phyloP scores from a whole-genome alignment of 2,329 filamentous ascomycete genomes.

The Colletotrichum sp. region DNA sequence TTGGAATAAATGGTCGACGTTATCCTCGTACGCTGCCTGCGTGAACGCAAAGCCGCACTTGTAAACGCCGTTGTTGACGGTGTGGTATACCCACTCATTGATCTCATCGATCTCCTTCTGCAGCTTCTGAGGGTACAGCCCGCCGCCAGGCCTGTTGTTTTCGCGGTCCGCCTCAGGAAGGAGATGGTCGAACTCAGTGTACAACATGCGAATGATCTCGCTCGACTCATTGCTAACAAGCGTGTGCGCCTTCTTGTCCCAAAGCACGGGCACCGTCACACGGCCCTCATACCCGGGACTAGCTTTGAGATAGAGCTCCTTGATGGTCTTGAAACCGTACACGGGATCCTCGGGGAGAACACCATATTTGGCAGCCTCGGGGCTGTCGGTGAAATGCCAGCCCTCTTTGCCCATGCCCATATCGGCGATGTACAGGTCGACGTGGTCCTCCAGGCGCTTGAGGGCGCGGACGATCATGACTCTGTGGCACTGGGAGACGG shows the following conservation, averaged over 20 bases:
- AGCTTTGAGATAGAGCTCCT: constrained; percentile 73
- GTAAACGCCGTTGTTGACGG: constrained; percentile 55
- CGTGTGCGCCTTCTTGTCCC: constrained; percentile 69
- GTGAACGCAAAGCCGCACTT: constrained; percentile 69
- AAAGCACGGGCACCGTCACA: constrained; percentile 77
- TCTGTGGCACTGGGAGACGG: constrained; percentile 62
- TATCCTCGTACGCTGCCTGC: constrained; percentile 70
- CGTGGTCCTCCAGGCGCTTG: constrained; percentile 74
- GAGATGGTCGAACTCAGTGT: constrained; percentile 72
- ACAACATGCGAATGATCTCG: constrained; percentile 87
- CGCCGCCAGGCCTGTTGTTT: constrained; percentile 50
- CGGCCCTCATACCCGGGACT: constrained; percentile 71
- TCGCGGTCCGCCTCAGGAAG: constrained; percentile 59
- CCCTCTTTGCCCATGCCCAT: constrained; percentile 66
- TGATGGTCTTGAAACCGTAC: constrained; percentile 69
- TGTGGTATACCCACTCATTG: constrained; percentile 71
- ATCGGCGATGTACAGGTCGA: constrained; percentile 72
- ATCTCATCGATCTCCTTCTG: constrained; percentile 64
- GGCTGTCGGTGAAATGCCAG: constrained; percentile 51
- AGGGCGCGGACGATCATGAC: constrained; percentile 75
- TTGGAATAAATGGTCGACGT: constrained; percentile 64
- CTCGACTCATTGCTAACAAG: constrained; percentile 86
- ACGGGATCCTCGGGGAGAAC: constrained; percentile 62
- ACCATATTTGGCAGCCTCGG: constrained; percentile 40
- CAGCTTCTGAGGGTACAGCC: constrained; percentile 62